Evolutionary conservation across 495 filamentous ascomycete genomes (phyloP), one percentile per base, ranked within the genome.

Genomic region (Xylaria intraflava): DNA sequence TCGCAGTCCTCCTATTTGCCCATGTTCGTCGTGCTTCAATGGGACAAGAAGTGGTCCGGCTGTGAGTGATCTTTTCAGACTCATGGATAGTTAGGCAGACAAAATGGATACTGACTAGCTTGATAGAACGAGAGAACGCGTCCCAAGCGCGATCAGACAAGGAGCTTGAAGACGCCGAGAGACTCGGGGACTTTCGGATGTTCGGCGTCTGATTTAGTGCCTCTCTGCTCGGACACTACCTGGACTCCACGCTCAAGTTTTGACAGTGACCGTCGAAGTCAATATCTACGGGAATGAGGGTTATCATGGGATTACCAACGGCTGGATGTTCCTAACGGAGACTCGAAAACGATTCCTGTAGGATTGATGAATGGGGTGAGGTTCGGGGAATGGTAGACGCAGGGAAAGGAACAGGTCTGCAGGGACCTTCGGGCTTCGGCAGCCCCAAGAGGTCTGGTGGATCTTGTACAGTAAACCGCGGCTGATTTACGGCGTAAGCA

Each of bases 21-120:
- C 58, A 10, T 66, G 64, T 29, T 61, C 56, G 20, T 56, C 61
- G 20, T 66, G 64, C 56, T 66, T 66, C 51, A 60, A 62, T 29
- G 58, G 61, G 12, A 62, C 58, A 1, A 47, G 43, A 2, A 50
- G 53, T 51, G 53, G 47, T 27, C 12, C 26, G 23, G 27, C 49
- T 1, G 51, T 54, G 43, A 55, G 44, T 42, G 19, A 41, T 33
- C 40, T 30, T 53, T 38, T 33, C 42, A 41, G 16, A 3, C 8
- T 20, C 6, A 23, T n/a, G 14, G 5, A 38, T 16, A 19, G 6
- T 22, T 43, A 3, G 17, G 12, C 3, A 6, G 3, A n/a, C 1
- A 29, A 31, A 1, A 31, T 26, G 24, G 14, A 43, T 43, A 22
- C 33, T 55, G 29, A 55, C 45, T 20, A 43, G 45, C 46, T 44